Conservation (phyloP, 2,329 filamentous ascomycete genomes). For the Mycocentrospora acerina region DNA sequence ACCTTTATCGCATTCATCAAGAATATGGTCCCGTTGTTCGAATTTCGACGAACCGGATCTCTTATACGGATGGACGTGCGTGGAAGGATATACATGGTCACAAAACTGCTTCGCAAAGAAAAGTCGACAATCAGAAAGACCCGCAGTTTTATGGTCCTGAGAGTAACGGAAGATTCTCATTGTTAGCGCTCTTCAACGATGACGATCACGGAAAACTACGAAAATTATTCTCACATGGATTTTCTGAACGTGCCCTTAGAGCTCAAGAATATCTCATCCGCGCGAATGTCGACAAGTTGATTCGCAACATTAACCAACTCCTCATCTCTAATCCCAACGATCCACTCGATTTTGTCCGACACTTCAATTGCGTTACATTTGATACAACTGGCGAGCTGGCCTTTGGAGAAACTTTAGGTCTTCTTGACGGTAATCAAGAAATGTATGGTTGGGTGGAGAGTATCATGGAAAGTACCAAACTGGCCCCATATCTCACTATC, state of each 20-base stretch:
- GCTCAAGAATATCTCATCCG: slow-evolving; percentile 37
- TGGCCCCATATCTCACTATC: too few species aligned
- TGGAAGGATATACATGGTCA: slow-evolving; percentile 2
- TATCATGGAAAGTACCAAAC: too few species aligned
- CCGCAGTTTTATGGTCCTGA: not conserved
- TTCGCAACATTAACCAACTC: too few species aligned
- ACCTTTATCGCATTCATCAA: too few species aligned
- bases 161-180: slow-evolving; percentile 3
- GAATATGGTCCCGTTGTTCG: too few species aligned
- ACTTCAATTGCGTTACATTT: too few species aligned
- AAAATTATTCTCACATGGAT: slow-evolving; percentile 34
- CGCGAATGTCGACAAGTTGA: slow-evolving; percentile 37
- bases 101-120: not conserved
- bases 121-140: not conserved
- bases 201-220: slow-evolving; percentile 33
- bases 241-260: slow-evolving; percentile 34
- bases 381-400: too few species aligned
- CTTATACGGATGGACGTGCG: not conserved
- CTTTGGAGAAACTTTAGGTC: too few species aligned
- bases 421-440: too few species aligned
- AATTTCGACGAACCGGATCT: not conserved
- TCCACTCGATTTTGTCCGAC: too few species aligned
- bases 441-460: too few species aligned
- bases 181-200: slow-evolving; percentile 11
- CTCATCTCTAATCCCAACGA: too few species aligned